Evolutionary conservation across 345 rosid genomes (phyloP).

Genomic region (Moringa oleifera): DNA sequence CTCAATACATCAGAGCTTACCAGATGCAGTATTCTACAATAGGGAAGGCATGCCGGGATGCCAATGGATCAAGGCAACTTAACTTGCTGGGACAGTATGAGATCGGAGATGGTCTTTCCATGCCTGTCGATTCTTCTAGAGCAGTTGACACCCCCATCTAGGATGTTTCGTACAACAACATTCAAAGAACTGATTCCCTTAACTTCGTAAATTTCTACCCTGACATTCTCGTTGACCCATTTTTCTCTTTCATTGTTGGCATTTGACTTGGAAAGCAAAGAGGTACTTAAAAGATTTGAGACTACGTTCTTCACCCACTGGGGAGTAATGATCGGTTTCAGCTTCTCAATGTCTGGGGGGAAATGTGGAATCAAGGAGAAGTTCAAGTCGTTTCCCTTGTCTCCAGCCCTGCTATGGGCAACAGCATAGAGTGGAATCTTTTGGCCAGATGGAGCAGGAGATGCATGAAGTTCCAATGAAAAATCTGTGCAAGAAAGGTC

Average conservation of each 20-base stretch:
- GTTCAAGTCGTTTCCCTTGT: slow-evolving; percentile 83
- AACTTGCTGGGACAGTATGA: slow-evolving; percentile 58
- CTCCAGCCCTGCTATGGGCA: slow-evolving; percentile 80
- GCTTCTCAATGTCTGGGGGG: slow-evolving; percentile 46
- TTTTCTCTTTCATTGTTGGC: slow-evolving; percentile 30
- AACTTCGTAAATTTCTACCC: slow-evolving; percentile 70
- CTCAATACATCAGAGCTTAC: too few species aligned
- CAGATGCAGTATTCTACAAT: too few species aligned
- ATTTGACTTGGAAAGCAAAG: slow-evolving; percentile 38
- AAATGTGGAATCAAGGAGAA: slow-evolving; percentile 76
- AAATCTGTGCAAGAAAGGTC: slow-evolving; percentile 7
- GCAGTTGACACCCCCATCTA: slow-evolving; percentile 90
- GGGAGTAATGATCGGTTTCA: slow-evolving; percentile 60
- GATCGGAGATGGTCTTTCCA: slow-evolving; percentile 78
- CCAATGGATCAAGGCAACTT: slow-evolving; percentile 47
- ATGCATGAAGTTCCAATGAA: slow-evolving; percentile 11
- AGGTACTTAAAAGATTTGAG: slow-evolving; percentile 39
- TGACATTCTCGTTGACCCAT: slow-evolving; percentile 34
- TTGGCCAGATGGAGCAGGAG: slow-evolving; percentile 53
- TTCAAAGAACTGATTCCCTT: slow-evolving; percentile 65
- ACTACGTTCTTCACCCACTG: slow-evolving; percentile 66
- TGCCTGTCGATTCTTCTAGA: slow-evolving; percentile 89
- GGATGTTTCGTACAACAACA: slow-evolving; percentile 67
- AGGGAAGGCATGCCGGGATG: background rate
- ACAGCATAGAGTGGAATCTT: slow-evolving; percentile 59